Evolutionary conservation across 345 rosid genomes (phyloP).

Genomic region (Anacardium occidentale): DNA sequence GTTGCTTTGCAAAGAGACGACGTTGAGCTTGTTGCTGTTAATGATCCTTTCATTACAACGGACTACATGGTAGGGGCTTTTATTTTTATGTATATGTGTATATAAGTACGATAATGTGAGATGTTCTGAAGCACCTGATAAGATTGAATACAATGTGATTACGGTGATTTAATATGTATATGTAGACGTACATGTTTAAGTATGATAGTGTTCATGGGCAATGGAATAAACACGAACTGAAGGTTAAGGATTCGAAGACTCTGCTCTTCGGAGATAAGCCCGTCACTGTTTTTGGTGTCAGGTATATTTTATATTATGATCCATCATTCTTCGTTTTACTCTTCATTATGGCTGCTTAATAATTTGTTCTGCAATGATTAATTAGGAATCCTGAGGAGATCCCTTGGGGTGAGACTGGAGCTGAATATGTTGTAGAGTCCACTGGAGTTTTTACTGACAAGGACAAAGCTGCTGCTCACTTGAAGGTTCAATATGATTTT

Average conservation of each 20-base stretch:
- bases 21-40: slow-evolving; percentile 70
- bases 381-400: slow-evolving; percentile 87
- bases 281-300: slow-evolving; percentile 60
- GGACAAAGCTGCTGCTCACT: slow-evolving; percentile 85
- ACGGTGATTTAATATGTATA: too few species aligned
- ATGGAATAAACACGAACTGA: slow-evolving; percentile 73
- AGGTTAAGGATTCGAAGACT: slow-evolving; percentile 64
- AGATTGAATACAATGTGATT: background rate
- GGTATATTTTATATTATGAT: slow-evolving; percentile 20
- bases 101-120: background rate
- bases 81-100: too few species aligned
- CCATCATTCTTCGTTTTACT: too few species aligned
- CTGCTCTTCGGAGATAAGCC: slow-evolving; percentile 76
- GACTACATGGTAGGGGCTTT: slow-evolving; percentile 52
- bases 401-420: slow-evolving; percentile 87
- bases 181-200: slow-evolving; percentile 76
- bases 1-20: slow-evolving; percentile 69
- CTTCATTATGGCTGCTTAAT: too few species aligned
- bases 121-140: background rate
- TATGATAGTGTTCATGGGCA: slow-evolving; percentile 76
- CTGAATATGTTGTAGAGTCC: slow-evolving; percentile 67
- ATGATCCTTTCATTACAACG: slow-evolving; percentile 74
- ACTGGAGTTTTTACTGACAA: slow-evolving; percentile 87
- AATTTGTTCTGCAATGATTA: background rate
- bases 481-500: slow-evolving; percentile 47